Evolutionary conservation across 108 stramenopile species (phyloP), one percentile per base, ranked within the genome.

Genomic region (Asterionellopsis glacialis): DNA sequence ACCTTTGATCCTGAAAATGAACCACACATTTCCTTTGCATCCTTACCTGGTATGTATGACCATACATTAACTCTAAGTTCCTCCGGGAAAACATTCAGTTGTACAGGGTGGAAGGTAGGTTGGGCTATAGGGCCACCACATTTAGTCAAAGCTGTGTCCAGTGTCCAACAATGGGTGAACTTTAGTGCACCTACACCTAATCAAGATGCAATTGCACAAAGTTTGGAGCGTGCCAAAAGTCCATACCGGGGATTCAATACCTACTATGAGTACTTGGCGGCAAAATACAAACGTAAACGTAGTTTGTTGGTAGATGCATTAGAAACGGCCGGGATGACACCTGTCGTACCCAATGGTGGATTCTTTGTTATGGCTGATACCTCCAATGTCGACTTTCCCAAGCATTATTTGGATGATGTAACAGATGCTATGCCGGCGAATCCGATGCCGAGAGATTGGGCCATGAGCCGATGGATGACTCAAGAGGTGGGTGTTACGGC

Each of bases 281-380:
- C 59, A 11, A 68, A 77, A 28, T 91, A 91, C 53, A 33, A 64
- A 45, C 63, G 55, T 21, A 93, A 93, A 72, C 69, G 90, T 10
- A 51, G 60, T 28, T 22, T 73, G 15, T 75, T 96, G 16, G 63
- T 55, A 26, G 55, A 51, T 11, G 69, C 83, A 1, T 69, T 96
- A 15, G 19, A 57, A 33, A 42, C 53, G 1, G 93, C 88, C 1
- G 90, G 93, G 16, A 82, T 93, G 64, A 58, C 57, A 23, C 81
- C 95, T 15, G 74, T 93, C 16, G 55, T 74, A 18, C 91, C 93
- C 21, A 44, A 79, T 51, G 93, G 93, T 21, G 93, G 91, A 13
- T 94, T 93, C 64, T 96, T 96, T 69, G 70, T 96, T 61, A 87
- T 94, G 69, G 91, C 90, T 13, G 91, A 94, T 54, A 90, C 91